Percentiles rank a stretch among this genome's conserved stretches.
These are phyloP conservation scores for Steccherinum ochraceum DNA, from an alignment of 768 basidiomycete genomes.

Conservation along the genomic window DNA sequence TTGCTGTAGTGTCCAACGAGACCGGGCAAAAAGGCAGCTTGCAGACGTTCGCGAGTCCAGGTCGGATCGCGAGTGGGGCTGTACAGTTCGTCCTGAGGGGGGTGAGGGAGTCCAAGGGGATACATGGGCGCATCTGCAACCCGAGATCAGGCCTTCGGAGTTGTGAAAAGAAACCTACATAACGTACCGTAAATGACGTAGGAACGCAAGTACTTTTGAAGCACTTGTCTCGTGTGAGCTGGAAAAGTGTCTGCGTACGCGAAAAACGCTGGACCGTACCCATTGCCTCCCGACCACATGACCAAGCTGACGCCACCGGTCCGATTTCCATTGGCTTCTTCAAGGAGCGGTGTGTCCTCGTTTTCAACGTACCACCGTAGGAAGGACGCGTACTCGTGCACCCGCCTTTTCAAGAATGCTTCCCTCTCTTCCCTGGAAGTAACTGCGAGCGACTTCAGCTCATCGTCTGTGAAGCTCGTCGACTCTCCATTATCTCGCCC, in stretches of 20 bases:
- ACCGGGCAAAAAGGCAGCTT: neutral
- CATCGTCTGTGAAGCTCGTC: neutral
- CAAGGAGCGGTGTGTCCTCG: neutral
- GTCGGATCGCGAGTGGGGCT: neutral
- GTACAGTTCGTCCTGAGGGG: neutral
- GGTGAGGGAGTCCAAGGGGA: neutral
- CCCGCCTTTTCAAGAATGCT: neutral
- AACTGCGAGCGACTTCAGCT: neutral
- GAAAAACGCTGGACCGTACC: neutral
- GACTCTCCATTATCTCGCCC: constrained; percentile 4
- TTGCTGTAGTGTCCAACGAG: neutral
- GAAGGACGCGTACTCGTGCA: neutral
- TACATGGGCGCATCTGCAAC: neutral
- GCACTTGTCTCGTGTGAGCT: neutral
- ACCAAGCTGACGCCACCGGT: constrained; percentile 3
- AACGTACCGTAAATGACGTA: neutral
- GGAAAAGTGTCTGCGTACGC: neutral
- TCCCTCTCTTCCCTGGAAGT: neutral
- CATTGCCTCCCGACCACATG: constrained; percentile 7
- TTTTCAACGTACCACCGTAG: neutral
- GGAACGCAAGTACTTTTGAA: constrained; percentile 3
- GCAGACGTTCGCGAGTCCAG: neutral
- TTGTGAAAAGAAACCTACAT: too few relatives aligned
- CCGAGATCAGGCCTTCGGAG: neutral
- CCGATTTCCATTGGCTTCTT: neutral